Conservation (phyloP, 805 yeast species). For the Metschnikowia gruessii region DNA sequence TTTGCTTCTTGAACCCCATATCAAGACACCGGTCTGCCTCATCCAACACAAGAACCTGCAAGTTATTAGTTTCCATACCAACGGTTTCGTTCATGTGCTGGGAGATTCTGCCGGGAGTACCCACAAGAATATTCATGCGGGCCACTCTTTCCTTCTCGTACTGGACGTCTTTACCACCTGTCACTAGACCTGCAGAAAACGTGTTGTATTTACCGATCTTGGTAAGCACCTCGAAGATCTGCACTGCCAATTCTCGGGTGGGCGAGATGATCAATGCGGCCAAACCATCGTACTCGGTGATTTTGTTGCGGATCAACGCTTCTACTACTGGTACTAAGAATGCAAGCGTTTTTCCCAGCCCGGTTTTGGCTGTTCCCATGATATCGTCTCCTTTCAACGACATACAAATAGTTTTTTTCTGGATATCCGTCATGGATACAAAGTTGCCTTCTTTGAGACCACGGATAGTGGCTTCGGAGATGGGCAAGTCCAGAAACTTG, state of each 20-base stretch:
- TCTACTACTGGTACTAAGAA: conserved; percentile 80
- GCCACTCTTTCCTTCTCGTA: conserved; percentile 79
- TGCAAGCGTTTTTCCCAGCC: conserved; percentile 88
- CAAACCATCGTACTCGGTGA: conserved; percentile 83
- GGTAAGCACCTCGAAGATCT: conserved; percentile 82
- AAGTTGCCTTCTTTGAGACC: conserved; percentile 82
- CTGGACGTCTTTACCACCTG: conserved; percentile 88
- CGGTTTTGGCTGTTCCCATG: conserved; percentile 86
- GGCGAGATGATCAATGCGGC: conserved; percentile 91
- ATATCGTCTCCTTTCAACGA: conserved; percentile 77
- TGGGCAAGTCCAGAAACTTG: conserved; percentile 61
- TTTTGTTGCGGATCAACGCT: conserved; percentile 60
- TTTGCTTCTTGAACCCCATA: conserved; percentile 84
- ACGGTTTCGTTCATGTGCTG: conserved; percentile 91
- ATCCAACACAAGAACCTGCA: conserved; percentile 78
- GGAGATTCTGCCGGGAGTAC: conserved; percentile 87
- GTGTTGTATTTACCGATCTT: conserved; percentile 72
- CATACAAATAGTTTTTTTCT: conserved; percentile 69
- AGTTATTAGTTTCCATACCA: conserved; percentile 68
- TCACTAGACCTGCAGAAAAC: conserved; percentile 86
- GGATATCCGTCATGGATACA: conserved; percentile 80
- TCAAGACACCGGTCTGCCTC: conserved; percentile 93
- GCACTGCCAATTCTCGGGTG: conserved; percentile 88
- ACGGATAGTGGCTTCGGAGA: conserved; percentile 57
- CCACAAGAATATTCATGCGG: conserved; percentile 76